Base-by-base conservation (phyloP, 1,284 basidiomycete genomes). In the Irpex sp. region DNA sequence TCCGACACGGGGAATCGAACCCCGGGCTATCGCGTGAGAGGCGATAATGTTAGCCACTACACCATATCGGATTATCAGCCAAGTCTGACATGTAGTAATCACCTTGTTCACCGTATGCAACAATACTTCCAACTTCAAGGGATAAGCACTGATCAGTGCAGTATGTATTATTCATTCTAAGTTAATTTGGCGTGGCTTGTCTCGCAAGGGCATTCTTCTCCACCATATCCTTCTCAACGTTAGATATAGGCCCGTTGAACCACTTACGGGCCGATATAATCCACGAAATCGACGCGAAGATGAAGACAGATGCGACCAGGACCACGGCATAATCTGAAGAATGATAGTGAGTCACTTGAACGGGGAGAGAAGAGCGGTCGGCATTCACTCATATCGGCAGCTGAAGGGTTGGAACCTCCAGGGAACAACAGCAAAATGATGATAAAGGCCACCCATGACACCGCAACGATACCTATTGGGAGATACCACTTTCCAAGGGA, bases 161-260 rank as follows among this genome's bases (percentile, higher is more conserved):
- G 26, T 26, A 26, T 26, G 26, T 26, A 26, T 26, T 26, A 26
- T 26, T 26, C 26, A 26, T 26, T 26, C 26, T 26, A 26, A 26
- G 26, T 26, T 26, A 17, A 9, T 51, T n/a, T 26, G 21, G 13
- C 50, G 21, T 9, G 21, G 15, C 19, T 9, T 51, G 19, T 35
- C 35, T 36, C 19, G 26, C 11, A 11, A 57, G 33, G 11, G 31
- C 26, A 11, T 11, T 9, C 13, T 37, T 58, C 26, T 58, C 56
- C 6, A 13, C 39, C 56, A 39, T 26, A 31, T 58, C 56, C 17
- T 59, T 54, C n/a, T 59, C 61, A 1, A 62, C 57, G 19, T 49
- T 90, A 66, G 77, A 76, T 56, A 89, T 77, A 8, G 89, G 89
- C 0, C 89, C 89, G 37, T 75, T 79, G 76, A 91, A 91, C 89